phyloP scores from a whole-genome alignment of 495 filamentous ascomycete genomes.

The Arthonia radiata region DNA sequence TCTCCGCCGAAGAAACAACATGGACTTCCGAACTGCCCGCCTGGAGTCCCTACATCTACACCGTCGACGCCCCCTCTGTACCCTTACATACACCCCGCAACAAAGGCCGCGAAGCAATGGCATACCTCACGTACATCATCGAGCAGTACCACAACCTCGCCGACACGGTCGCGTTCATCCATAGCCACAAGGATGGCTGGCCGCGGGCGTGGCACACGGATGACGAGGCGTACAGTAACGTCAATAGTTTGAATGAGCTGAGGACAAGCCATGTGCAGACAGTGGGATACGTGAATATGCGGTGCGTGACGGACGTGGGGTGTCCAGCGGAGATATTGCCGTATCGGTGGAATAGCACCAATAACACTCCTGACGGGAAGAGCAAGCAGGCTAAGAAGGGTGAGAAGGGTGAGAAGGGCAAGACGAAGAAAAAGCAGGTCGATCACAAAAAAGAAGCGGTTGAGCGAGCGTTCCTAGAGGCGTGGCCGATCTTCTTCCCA shows the following conservation, averaged over 20 bases:
- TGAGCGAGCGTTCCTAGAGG: neutral
- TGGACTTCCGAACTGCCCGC: too few relatives aligned
- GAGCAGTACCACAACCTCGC: conserved; percentile 23
- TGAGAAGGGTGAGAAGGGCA: conserved; percentile 11
- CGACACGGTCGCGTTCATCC: conserved; percentile 17
- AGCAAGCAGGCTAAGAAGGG: too few relatives aligned
- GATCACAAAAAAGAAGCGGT: neutral
- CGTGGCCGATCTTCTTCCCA: conserved; percentile 4
- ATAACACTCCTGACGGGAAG: conserved; percentile 13
- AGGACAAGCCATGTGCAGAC: conserved; percentile 16
- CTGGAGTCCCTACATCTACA: too few relatives aligned
- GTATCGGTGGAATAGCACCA: too few relatives aligned
- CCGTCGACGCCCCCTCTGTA: conserved; percentile 17
- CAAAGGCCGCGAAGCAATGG: conserved; percentile 23
- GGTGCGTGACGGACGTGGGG: too few relatives aligned
- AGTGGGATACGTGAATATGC: conserved; percentile 23
- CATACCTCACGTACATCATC: conserved; percentile 23
- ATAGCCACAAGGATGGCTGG: conserved; percentile 19
- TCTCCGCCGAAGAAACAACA: too few relatives aligned
- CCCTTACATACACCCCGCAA: conserved; percentile 19
- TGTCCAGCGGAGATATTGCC: too few relatives aligned
- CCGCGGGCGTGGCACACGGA: conserved; percentile 20
- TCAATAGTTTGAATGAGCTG: conserved; percentile 14
- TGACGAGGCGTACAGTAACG: conserved; percentile 13
- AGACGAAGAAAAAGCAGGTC: conserved; percentile 2